These are phyloP conservation scores for Triticum dicoccoides DNA, from an alignment of 176 grass and related monocot genomes.

Conservation along the genomic window DNA sequence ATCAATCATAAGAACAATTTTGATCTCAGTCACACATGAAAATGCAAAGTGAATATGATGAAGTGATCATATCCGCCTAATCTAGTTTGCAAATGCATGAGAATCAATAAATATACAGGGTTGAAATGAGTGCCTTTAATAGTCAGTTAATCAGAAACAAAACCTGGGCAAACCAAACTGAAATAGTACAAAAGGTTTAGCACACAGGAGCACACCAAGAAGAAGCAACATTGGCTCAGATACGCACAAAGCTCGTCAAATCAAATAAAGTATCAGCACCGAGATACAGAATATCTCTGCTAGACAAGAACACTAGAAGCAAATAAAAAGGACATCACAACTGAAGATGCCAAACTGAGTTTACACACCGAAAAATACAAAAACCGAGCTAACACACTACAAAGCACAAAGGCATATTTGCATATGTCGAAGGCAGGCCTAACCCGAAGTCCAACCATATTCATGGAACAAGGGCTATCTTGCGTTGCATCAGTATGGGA, in stretches of 20 bases:
- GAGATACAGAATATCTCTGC: slow-evolving; percentile 37
- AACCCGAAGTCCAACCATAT: neutral
- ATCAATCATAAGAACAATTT: neutral
- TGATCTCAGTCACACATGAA: neutral
- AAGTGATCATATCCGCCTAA: neutral
- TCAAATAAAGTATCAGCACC: slow-evolving; percentile 44
- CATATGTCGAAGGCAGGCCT: slow-evolving; percentile 6
- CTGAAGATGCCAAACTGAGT: slow-evolving; percentile 12
- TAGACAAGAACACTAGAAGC: neutral
- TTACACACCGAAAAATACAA: neutral
- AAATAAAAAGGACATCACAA: slow-evolving; percentile 35
- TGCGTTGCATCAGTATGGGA: slow-evolving; percentile 3
- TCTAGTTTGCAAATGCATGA: neutral
- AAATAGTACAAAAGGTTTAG: neutral
- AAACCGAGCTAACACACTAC: neutral
- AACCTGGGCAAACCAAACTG: neutral
- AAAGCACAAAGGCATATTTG: neutral
- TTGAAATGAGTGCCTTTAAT: neutral
- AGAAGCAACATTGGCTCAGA: slow-evolving; percentile 23
- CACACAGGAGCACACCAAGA: neutral
- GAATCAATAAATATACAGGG: neutral
- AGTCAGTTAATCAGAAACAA: neutral
- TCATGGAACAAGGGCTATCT: neutral
- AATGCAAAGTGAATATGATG: neutral
- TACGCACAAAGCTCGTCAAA: slow-evolving; percentile 49